phyloP scores from a whole-genome alignment of 139 green algal species.

The Ettlia oleoabundans region DNA sequence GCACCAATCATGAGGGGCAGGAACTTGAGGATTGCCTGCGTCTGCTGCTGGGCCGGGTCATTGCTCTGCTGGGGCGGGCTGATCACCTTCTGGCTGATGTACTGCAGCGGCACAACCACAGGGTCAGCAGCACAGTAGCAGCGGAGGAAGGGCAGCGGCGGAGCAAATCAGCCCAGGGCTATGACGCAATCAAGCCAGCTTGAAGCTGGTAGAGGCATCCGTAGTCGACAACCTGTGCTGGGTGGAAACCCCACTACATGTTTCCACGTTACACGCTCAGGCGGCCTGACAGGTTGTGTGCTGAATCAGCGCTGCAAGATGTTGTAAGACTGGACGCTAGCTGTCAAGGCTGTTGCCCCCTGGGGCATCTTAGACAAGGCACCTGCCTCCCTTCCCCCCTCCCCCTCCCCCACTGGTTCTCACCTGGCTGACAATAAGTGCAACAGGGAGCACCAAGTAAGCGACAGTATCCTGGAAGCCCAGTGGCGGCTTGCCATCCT shows the following conservation, averaged over 20 bases:
- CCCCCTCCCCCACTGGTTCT: too few species aligned
- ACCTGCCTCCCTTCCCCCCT: too few species aligned
- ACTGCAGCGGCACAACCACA: conserved; percentile 9
- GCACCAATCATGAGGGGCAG: conserved; percentile 96
- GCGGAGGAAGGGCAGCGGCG: background rate
- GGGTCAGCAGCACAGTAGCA: background rate
- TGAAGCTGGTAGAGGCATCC: too few species aligned
- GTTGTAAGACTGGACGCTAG: too few species aligned
- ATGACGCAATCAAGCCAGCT: too few species aligned
- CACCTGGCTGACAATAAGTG: conserved; percentile 76
- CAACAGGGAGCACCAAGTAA: conserved; percentile 77
- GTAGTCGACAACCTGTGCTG: too few species aligned
- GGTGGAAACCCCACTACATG: too few species aligned
- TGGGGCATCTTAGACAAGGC: too few species aligned
- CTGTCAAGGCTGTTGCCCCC: too few species aligned
- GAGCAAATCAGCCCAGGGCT: background rate
- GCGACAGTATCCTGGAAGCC: conserved; percentile 70
- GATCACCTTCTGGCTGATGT: conserved; percentile 70
- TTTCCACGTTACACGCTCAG: too few species aligned
- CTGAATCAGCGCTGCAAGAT: too few species aligned
- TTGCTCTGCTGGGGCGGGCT: conserved; percentile 50
- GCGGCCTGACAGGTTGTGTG: too few species aligned
- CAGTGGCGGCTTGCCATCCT: conserved; percentile 69
- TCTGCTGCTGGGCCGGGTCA: conserved; percentile 76
- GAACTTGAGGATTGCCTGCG: conserved; percentile 94